A percentile compares a stretch with the other conserved stretches of the same genome.
Conservation (phyloP, 257 asterid genomes). For the Ocimum tenuiflorum region DNA sequence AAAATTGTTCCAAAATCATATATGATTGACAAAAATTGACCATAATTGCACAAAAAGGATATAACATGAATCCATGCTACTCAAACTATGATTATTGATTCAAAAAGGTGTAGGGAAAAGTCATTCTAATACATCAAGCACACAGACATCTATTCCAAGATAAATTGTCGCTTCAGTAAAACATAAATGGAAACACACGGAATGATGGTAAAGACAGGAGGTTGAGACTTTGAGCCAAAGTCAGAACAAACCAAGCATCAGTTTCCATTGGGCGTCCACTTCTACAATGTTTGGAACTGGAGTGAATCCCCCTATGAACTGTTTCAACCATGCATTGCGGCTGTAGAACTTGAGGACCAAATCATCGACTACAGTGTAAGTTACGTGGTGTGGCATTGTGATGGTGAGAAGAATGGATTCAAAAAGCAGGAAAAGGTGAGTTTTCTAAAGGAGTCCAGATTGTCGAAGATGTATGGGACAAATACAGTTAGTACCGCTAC, state of each 20-base stretch:
- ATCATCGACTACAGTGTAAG: no score
- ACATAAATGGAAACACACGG: not conserved
- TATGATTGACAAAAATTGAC: not conserved
- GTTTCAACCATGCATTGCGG: no score
- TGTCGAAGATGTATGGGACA: no score
- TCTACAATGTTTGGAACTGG: no score
- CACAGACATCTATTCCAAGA: not conserved
- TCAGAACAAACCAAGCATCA: not conserved
- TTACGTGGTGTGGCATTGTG: no score
- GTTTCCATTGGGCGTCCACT: no score
- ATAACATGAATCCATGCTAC: not conserved
- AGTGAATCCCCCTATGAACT: no score
- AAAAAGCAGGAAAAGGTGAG: no score
- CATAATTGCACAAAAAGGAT: not conserved
- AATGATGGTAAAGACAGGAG: not conserved
- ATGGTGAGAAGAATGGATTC: no score
- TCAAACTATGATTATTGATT: not conserved
- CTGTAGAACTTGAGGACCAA: no score
- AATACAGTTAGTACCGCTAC: no score
- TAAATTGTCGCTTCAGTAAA: not conserved
- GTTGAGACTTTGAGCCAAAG: constrained; percentile 9
- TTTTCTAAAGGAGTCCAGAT: no score
- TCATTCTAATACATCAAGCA: not conserved
- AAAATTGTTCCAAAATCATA: not conserved
- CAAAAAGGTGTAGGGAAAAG: not conserved